Percentiles rank a stretch among this genome's conserved stretches.
Evolutionary conservation across 2,329 filamentous ascomycete genomes (phyloP).

Genomic region (Pseudopithomyces maydicus): DNA sequence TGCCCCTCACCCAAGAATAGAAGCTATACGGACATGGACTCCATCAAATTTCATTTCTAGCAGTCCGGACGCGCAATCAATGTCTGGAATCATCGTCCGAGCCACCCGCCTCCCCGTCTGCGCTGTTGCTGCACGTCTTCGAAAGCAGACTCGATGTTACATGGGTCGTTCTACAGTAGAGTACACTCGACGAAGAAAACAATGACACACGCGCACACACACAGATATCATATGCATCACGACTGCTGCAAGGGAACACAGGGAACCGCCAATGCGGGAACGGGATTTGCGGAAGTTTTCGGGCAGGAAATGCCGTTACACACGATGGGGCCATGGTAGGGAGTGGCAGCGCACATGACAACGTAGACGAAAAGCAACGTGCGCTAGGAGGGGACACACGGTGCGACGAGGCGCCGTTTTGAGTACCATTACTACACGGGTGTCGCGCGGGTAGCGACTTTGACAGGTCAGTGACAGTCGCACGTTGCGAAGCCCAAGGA

Average conservation of each 20-base stretch:
- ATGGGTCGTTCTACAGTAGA: constrained; percentile 13
- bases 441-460: constrained; percentile 24
- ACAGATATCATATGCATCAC: constrained; percentile 5
- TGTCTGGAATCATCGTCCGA: constrained; percentile 11
- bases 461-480: constrained; percentile 36
- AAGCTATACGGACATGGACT: constrained; percentile 10
- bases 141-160: constrained; percentile 26
- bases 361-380: constrained; percentile 15
- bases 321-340: constrained; percentile 10
- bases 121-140: constrained; percentile 21
- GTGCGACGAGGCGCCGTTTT: constrained; percentile 18
- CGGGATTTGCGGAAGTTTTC: constrained; percentile 33
- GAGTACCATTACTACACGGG: constrained; percentile 20
- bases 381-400: constrained; percentile 30
- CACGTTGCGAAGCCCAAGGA: constrained; percentile 19
- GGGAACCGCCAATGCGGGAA: constrained; percentile 23
- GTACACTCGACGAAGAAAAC: constrained; percentile 6
- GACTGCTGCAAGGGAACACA: constrained; percentile 23
- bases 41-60: constrained; percentile 16
- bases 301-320: constrained; percentile 32
- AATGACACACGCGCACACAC: neutral
- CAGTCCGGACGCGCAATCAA: constrained; percentile 20
- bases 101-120: constrained; percentile 4
- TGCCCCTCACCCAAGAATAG: constrained; percentile 29
- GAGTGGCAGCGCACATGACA: constrained; percentile 24